Conservation (phyloP, 495 filamentous ascomycete genomes). For the Neurospora tetrasperma region DNA sequence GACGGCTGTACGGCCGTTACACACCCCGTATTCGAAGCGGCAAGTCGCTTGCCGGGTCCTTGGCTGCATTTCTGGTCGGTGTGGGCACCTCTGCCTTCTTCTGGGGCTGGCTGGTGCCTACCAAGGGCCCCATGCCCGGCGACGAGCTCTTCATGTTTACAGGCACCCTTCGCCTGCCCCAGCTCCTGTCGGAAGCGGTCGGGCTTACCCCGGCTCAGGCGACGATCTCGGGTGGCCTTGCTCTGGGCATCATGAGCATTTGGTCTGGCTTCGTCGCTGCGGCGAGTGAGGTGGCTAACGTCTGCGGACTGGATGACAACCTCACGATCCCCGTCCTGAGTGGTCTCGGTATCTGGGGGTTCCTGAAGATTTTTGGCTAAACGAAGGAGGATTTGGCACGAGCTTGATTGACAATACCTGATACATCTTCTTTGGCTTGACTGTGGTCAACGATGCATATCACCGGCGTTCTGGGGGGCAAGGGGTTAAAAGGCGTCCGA, state of each 20-base stretch:
- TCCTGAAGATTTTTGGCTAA: slow-evolving; percentile 82
- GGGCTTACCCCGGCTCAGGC: slow-evolving; percentile 35
- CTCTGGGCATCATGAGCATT: slow-evolving; percentile 75
- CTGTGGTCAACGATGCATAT: slow-evolving; percentile 5
- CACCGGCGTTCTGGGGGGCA: not conserved
- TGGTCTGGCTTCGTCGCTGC: slow-evolving; percentile 81
- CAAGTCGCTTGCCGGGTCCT: slow-evolving; percentile 83
- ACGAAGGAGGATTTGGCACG: not conserved
- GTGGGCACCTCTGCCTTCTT: slow-evolving; percentile 71
- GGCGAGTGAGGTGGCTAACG: slow-evolving; percentile 79
- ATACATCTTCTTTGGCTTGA: slow-evolving; percentile 3
- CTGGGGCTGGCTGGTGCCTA: slow-evolving; percentile 77
- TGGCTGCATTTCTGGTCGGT: slow-evolving; percentile 74
- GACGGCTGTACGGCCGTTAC: slow-evolving; percentile 75
- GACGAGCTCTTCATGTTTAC: slow-evolving; percentile 75
- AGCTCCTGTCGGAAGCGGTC: slow-evolving; percentile 38
- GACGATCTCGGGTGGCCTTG: slow-evolving; percentile 54
- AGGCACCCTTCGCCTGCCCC: slow-evolving; percentile 57
- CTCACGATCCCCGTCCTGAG: slow-evolving; percentile 90
- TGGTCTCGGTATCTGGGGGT: slow-evolving; percentile 83
- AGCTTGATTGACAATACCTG: not conserved
- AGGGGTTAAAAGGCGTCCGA: not conserved
- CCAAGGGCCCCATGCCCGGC: slow-evolving; percentile 52
- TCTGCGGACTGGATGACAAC: slow-evolving; percentile 94
- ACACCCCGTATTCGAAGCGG: slow-evolving; percentile 75